phyloP scores from a whole-genome alignment of 306 rosid genomes.

The Canavalia ensiformis region DNA sequence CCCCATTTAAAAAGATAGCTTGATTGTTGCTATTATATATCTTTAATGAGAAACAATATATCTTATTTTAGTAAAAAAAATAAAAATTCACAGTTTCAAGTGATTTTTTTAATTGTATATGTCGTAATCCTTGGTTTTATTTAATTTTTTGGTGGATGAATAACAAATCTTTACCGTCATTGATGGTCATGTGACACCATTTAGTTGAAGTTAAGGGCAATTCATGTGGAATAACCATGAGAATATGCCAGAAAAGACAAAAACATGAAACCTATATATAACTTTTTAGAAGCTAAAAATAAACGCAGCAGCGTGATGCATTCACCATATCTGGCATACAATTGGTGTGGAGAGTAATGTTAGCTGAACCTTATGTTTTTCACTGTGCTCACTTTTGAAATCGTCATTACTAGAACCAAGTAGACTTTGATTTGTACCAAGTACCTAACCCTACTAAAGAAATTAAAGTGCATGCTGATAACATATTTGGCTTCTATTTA shows the following conservation, averaged over 20 bases:
- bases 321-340: slow-evolving; percentile 29
- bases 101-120: too few relatives aligned
- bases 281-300: slow-evolving; percentile 37
- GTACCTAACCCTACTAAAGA: slow-evolving; percentile 51
- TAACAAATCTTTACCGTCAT: neutral
- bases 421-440: slow-evolving; percentile 50
- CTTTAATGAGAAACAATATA: too few relatives aligned
- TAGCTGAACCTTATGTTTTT: slow-evolving; percentile 31
- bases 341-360: neutral
- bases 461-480: slow-evolving; percentile 45
- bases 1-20: neutral
- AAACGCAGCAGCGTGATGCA: slow-evolving; percentile 25
- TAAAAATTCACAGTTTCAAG: too few relatives aligned
- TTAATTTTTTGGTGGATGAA: neutral
- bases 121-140: neutral
- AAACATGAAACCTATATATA: slow-evolving; percentile 26
- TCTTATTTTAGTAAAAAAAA: too few relatives aligned
- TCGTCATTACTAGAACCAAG: slow-evolving; percentile 35
- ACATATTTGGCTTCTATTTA: slow-evolving; percentile 49
- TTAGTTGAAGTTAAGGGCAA: too few relatives aligned
- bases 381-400: slow-evolving; percentile 25
- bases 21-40: too few relatives aligned
- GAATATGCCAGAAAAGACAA: slow-evolving; percentile 44
- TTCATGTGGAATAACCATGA: slow-evolving; percentile 28
- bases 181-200: too few relatives aligned